A percentile compares a stretch with the other conserved stretches of the same genome.
phyloP scores from a whole-genome alignment of 225 moss, liverwort and hornwort species.

The Sphagnum tenellum region DNA sequence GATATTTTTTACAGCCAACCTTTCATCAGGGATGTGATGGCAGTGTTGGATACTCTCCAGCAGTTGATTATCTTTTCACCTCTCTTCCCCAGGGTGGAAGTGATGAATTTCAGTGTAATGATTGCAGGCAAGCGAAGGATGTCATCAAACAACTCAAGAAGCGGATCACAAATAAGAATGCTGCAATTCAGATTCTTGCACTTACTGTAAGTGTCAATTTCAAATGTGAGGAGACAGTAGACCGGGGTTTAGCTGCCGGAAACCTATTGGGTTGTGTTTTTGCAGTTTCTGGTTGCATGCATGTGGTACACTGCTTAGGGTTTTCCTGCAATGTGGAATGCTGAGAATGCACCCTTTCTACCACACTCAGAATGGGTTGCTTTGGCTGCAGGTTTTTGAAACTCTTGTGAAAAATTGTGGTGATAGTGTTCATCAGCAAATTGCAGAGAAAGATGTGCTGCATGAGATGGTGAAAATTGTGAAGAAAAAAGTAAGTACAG shows the following conservation, averaged over 20 bases:
- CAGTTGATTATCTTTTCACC: too few relatives aligned
- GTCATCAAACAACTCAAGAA: slow-evolving; percentile 4
- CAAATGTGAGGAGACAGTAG: neutral
- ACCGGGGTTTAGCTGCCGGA: neutral
- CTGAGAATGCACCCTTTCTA: too few relatives aligned
- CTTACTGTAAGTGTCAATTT: slow-evolving; percentile 4
- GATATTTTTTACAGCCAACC: too few relatives aligned
- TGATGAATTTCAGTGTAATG: too few relatives aligned
- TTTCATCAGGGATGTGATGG: too few relatives aligned
- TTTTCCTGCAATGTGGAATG: neutral
- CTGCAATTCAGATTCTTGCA: slow-evolving; percentile 4
- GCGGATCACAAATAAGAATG: slow-evolving; percentile 3
- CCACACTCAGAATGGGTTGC: neutral
- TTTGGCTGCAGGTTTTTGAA: slow-evolving; percentile 31
- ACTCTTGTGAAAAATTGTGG: slow-evolving; percentile 49
- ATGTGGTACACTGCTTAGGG: neutral
- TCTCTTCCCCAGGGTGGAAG: too few relatives aligned
- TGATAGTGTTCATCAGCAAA: slow-evolving; percentile 46
- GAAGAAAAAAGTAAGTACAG: slow-evolving; percentile 29
- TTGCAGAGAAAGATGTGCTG: slow-evolving; percentile 50
- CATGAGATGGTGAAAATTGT: slow-evolving; percentile 54
- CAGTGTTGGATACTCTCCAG: too few relatives aligned
- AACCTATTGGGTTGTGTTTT: neutral
- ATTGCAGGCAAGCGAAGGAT: slow-evolving; percentile 4
- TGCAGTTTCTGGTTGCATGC: neutral